Evolutionary conservation across 2,329 filamentous ascomycete species (phyloP).

Genomic region (Alternaria hordeiaustralica): DNA sequence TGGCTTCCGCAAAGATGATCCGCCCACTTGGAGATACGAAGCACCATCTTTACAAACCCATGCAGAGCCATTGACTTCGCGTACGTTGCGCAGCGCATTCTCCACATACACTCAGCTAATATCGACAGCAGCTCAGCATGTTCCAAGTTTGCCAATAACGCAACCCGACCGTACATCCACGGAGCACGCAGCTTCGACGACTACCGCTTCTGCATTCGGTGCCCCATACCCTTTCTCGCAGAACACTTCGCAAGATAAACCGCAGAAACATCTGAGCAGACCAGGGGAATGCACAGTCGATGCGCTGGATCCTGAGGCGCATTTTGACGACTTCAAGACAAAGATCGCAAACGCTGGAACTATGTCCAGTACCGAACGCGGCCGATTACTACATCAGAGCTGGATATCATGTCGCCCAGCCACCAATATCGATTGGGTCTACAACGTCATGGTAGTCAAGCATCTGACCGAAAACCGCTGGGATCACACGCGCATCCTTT

Average conservation of each 20-base stretch:
- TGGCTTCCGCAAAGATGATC: constrained; percentile 27
- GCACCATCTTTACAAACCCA: constrained; percentile 34
- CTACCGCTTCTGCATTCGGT: background rate
- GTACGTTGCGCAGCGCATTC: constrained; percentile 23
- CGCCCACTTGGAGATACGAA: constrained; percentile 45
- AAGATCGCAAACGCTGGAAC: background rate
- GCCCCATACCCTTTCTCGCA: constrained; percentile 9
- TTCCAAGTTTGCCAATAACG: background rate
- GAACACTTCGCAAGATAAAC: background rate
- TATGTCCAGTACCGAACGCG: background rate
- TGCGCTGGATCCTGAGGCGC: background rate
- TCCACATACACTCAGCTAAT: background rate
- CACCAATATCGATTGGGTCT: constrained; percentile 8
- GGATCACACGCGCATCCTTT: constrained; percentile 15
- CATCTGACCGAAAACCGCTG: constrained; percentile 13
- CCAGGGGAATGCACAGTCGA: background rate
- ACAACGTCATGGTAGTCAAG: constrained; percentile 18
- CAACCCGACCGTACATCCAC: background rate
- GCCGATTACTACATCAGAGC: background rate
- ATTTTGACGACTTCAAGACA: constrained; percentile 18
- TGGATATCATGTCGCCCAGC: constrained; percentile 14
- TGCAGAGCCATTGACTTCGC: constrained; percentile 12
- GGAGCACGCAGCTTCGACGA: background rate
- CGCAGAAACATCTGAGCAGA: background rate
- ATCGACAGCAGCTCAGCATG: background rate